Evolutionary conservation across 176 grass and related monocot species (phyloP), one percentile per base, ranked within the genome.

Genomic region (Lolium rigidum): DNA sequence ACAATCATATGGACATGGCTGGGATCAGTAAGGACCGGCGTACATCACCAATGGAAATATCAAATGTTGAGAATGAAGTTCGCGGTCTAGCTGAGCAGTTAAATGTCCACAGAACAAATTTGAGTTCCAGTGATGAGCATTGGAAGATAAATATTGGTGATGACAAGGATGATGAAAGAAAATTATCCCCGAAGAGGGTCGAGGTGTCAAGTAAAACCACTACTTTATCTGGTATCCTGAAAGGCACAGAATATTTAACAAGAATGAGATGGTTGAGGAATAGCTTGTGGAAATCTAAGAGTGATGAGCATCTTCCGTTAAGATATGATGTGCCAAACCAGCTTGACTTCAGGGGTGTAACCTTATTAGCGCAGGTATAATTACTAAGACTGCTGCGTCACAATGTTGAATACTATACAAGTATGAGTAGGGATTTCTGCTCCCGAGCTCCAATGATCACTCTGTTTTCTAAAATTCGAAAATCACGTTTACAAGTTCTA

Each of bases 231-330:
- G 78, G 83, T 62, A 48, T 85, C 83, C 38, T 86, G 75, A 92
- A 79, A 88, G 82, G 81, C 47, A n/a, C 74, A 25, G 87, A 95
- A 84, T 84, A 64, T 57, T 37, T 86, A 70, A 26, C 90, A 56
- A 95, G 77, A 76, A 57, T 76, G 39, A 95, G 87, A 87, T 98
- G 84, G 89, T 83, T 90, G 76, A 89, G 91, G 86, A 98, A 89
- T 69, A 88, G 84, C 74, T 80, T 92, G 78, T 88, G 87, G 83
- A 95, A 93, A 76, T 61, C 87, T 21, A 95, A 95, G 88, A 88
- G 75, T 49, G 91, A 95, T 80, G 91, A 95, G 64, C 76, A 84
- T 79, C 73, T 38, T 44, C 72, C 64, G 10, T 55, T 66, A 56
- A 92, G 88, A 80, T 83, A 90, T 87, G 83, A 76, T 60, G 63